phyloP scores from a whole-genome alignment of 2,329 filamentous ascomycete genomes.

The Alternaria dauci region DNA sequence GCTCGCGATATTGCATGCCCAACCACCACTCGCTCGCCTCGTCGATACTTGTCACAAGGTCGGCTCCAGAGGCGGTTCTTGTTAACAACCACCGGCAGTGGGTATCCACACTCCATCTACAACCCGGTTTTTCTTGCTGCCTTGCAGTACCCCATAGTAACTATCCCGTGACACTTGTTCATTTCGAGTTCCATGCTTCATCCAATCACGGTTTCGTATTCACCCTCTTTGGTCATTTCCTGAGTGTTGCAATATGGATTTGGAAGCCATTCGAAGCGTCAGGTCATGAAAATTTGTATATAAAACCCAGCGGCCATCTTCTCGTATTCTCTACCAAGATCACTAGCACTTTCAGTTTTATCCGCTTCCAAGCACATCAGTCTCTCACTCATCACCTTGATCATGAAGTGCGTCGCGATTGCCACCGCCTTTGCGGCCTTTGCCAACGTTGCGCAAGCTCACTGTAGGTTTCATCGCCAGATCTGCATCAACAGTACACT shows the following conservation, averaged over 20 bases:
- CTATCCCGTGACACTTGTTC: constrained; percentile 30
- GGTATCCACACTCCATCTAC: constrained; percentile 26
- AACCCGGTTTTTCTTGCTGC: constrained; percentile 33
- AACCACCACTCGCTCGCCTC: constrained; percentile 22
- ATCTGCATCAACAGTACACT: constrained; percentile 3
- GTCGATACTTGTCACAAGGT: constrained; percentile 28
- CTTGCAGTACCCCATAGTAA: constrained; percentile 17
- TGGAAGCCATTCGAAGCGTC: constrained; percentile 10
- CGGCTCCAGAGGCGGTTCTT: constrained; percentile 23
- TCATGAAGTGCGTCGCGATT: constrained; percentile 48
- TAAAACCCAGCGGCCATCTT: constrained; percentile 24
- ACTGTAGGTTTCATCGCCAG: constrained; percentile 38
- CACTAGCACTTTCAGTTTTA: constrained; percentile 7
- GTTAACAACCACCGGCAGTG: constrained; percentile 33
- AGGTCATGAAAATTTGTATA: constrained; percentile 24
- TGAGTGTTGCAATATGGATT: constrained; percentile 36
- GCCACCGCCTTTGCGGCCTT: constrained; percentile 44
- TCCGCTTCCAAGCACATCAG: constrained; percentile 12
- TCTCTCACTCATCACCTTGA: constrained; percentile 10
- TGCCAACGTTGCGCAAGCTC: constrained; percentile 47
- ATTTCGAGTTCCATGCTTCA: constrained; percentile 37
- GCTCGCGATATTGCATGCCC: constrained; percentile 38
- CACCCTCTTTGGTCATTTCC: constrained; percentile 24
- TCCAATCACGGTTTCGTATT: constrained; percentile 31
- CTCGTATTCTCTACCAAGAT: constrained; percentile 17